Base-by-base conservation (phyloP, 1,139 yeast species). In the Candida mesenterica region DNA sequence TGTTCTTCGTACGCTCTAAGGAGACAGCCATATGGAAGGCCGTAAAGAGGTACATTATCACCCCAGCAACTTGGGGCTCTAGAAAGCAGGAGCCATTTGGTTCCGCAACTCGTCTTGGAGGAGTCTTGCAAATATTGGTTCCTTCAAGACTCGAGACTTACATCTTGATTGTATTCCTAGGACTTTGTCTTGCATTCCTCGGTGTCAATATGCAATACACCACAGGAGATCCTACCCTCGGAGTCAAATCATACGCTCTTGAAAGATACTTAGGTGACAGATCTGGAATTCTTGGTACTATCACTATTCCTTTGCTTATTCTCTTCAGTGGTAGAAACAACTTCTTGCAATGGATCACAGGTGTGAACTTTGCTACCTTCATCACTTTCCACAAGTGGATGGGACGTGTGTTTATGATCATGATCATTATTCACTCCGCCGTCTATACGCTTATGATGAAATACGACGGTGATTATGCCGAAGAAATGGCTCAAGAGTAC, bases 321-420 rank as follows among this genome's bases (percentile, higher is more conserved):
- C 46, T 68, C 22, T 66, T 68, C 50, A 73, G 70, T n/a, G 74
- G 74, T 3, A 52, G 74, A 33, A 68, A 68, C 44, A 68, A 68
- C 46, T 60, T 68, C 37, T 53, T 67, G 39, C 68, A 59, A 40
- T 67, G 71, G 69, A 24, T 62, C n/a, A 63, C 72, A 2, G 58
- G 68, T 12, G 60, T 67, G 63, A 52, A 59, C 36, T 68, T 51
- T 44, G 54, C 65, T 25, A 58, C 68, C 10, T 66, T 60, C 48
- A 49, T 65, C 30, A 43, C 60, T 6, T 65, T 51, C 41, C 74
- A 68, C 41, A 55, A 67, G 38, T 68, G 71, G 68, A 48, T 62
- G 6, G 62, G 68, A 2, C 56, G 73, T 38, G 52, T 53, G 15
- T 59, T 53, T 29, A 55, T 61, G 38, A 36, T 48, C 17, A 57